Evolutionary conservation across 805 yeast genomes (phyloP), one percentile per base, ranked within the genome.

Genomic region (Metschnikowia henanensis): DNA sequence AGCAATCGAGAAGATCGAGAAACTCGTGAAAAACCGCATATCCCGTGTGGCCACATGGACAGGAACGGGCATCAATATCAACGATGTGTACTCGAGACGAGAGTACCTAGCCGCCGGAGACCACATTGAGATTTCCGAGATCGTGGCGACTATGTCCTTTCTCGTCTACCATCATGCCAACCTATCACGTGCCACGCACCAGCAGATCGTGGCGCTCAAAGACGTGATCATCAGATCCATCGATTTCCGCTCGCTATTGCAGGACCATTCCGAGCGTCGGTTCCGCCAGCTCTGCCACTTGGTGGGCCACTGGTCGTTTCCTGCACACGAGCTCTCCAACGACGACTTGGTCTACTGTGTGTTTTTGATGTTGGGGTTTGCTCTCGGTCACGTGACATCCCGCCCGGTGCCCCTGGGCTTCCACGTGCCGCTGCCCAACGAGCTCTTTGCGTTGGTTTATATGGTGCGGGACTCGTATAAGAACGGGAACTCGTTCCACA

Each of bases 401-500:
- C 26, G 13, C 26, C 39, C 28, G 21, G 42, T 28, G 16, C 46
- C 51, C 9, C 37, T 25, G 38, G 53, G 5, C 12, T 37, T 19
- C 51, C 41, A 38, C 20, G 23, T 57, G 19, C 60, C 60, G 17
- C 33, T 50, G 2, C 43, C 61, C 13, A 78, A 79, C 57, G 70
- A 73, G 46, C 66, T 89, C 21, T 64, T 81, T 33, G 73, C 77
- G 17, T 75, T 91, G 51, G 64, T 89, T 18, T 77, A 84, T 51
- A 76, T 81, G 52, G 73, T 87, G 7, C 76, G 96, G 48, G 85
- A 86, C 53, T 79, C 88, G 35, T 94, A 94, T 64, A 83, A 85
- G 57, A 79, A 81, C 53, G 87, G 89, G 9, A 91, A 91, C 61
- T 88, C 92, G 15, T 94, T 92, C 71, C 99, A 94, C 69, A 91